phyloP scores from a whole-genome alignment of 352 stramenopile genomes.

The Globisporangium rhizosaccharum region DNA sequence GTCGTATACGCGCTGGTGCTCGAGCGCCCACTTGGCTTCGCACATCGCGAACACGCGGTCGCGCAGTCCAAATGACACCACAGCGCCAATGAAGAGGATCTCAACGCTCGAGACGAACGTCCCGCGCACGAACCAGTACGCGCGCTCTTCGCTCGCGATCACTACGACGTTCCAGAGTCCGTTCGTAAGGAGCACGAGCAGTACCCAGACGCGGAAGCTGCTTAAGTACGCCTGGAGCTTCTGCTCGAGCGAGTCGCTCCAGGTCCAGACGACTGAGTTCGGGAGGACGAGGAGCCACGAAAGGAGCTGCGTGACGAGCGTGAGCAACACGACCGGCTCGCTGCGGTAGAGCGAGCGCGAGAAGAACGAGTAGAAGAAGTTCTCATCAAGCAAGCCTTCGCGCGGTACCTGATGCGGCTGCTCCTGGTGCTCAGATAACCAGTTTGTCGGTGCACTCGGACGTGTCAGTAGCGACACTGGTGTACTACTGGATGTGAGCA shows the following conservation, averaged over 20 bases:
- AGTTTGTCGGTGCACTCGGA: not conserved
- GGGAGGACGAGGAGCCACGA: slow-evolving; percentile 45
- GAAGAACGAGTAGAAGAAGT: slow-evolving; percentile 27
- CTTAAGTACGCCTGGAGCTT: slow-evolving; percentile 38
- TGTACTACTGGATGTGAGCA: too few species aligned
- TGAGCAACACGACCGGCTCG: slow-evolving; percentile 14
- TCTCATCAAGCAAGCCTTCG: slow-evolving; percentile 8
- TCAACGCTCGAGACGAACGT: slow-evolving; percentile 20
- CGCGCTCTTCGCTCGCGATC: slow-evolving; percentile 24
- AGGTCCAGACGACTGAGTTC: slow-evolving; percentile 42
- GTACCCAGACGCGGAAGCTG: slow-evolving; percentile 25
- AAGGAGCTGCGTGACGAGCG: slow-evolving; percentile 15
- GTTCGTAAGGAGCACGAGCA: slow-evolving; percentile 25
- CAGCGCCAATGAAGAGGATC: slow-evolving; percentile 15
- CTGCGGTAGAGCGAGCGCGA: slow-evolving; percentile 20
- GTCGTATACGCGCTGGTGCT: slow-evolving; percentile 21
- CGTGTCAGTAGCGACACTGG: not conserved
- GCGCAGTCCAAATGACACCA: slow-evolving; percentile 3
- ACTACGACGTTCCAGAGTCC: slow-evolving; percentile 23
- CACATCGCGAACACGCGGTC: slow-evolving; percentile 17
- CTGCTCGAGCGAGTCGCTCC: slow-evolving; percentile 21
- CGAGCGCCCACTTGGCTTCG: slow-evolving; percentile 19
- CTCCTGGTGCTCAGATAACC: too few species aligned
- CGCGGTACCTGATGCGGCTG: too few species aligned
- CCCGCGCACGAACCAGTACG: slow-evolving; percentile 18